Evolutionary conservation across 1,284 basidiomycete genomes (phyloP), one percentile per base, ranked within the genome.

Genomic region (Ceratorhiza oryzae-sativae): DNA sequence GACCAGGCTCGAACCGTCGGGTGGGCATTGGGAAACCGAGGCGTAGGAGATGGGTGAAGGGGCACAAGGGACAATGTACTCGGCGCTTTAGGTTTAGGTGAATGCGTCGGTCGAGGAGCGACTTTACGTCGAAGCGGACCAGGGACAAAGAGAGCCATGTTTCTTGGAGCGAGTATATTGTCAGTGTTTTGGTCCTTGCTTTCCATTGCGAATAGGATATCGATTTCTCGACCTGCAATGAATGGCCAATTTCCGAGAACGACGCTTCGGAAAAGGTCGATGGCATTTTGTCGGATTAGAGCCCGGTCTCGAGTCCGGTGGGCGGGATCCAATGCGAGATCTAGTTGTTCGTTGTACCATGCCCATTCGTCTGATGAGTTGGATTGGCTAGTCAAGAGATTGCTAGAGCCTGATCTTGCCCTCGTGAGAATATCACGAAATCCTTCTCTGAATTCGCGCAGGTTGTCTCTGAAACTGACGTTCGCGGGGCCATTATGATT

Each of bases 241-340:
- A 70, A 58, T 25, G 65, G 65, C 65, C 65, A 70, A 23, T 70
- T 70, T 12, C 65, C 53, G 15, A 70, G 27, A 27, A 70, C n/a
- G 23, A 70, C 65, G 53, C 34, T 45, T 30, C 18, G 36, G 39
- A 70, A 70, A 3, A 51, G 23, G 25, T 70, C 25, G 15, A 70
- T 56, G 6, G 65, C 53, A 27, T 56, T 46, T 56, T 46, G 51
- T 20, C 53, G 36, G 27, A 70, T 32, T 23, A 58, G 58, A 1
- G 39, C 10, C 6, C 23, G 12, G 23, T 42, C 23, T 42, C 25
- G 12, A 25, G 39, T 23, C 10, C 23, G 25, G n/a, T 27, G 39
- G 5, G 39, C 41, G 4, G 58, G 42, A 30, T 60, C 58, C 1
- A 60, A 25, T 12, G 58, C 58, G 1, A 30, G 13, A 30, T 45